A percentile compares a stretch with the other conserved stretches of the same genome.
These are phyloP conservation scores for Xylaria intraflava DNA, from an alignment of 495 filamentous ascomycete species.

Conservation along the genomic window DNA sequence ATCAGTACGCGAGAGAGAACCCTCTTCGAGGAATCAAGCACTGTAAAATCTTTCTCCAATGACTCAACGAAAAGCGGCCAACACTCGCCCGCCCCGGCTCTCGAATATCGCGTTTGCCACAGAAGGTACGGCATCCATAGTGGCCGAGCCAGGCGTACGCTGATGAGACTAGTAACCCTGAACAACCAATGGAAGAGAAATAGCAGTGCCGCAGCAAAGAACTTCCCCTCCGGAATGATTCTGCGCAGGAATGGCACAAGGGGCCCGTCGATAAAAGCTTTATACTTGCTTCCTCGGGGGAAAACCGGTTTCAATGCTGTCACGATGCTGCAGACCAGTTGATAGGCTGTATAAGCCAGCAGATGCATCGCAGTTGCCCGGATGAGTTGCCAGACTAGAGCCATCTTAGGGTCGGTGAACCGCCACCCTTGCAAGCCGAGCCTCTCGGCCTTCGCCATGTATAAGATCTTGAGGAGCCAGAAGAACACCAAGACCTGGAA, in stretches of 20 bases:
- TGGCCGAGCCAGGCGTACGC: neutral
- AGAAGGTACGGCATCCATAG: constrained; percentile 15
- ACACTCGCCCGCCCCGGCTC: neutral
- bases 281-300: neutral
- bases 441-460: constrained; percentile 12
- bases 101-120: constrained; percentile 18
- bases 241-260: neutral
- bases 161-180: constrained; percentile 3
- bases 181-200: constrained; percentile 13
- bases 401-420: constrained; percentile 5
- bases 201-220: constrained; percentile 2
- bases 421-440: neutral
- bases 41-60: constrained; percentile 11
- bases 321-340: constrained; percentile 8
- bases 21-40: constrained; percentile 13
- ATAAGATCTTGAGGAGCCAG: constrained; percentile 15
- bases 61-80: constrained; percentile 5
- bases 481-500: constrained; percentile 11
- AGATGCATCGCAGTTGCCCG: constrained; percentile 20
- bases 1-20: constrained; percentile 9
- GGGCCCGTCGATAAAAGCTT: neutral
- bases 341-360: constrained; percentile 22
- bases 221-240: neutral
- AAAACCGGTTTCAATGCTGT: neutral
- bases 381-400: constrained; percentile 12